These are phyloP conservation scores for Backusella luteola DNA, from an alignment of 192 early-diverging fungal species.

Conservation along the genomic window DNA sequence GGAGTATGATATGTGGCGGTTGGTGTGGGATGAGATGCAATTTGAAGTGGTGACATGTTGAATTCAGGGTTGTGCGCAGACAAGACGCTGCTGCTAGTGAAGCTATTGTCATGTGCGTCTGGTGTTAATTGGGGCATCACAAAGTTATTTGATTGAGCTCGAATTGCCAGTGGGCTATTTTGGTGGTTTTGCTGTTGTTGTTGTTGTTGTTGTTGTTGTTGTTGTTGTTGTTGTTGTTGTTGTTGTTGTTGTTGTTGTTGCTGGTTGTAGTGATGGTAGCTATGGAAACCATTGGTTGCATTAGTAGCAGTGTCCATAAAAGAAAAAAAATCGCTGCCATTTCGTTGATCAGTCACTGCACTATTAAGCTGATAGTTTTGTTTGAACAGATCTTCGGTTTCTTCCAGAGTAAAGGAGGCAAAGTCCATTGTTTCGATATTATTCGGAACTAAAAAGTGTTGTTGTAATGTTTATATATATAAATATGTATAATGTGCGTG, in stretches of 20 bases:
- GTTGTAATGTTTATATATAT: background rate
- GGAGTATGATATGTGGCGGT: slow-evolving; percentile 17
- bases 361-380: background rate
- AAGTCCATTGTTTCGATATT: slow-evolving; percentile 21
- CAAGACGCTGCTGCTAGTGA: slow-evolving; percentile 20
- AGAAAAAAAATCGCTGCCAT: slow-evolving; percentile 20
- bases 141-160: slow-evolving; percentile 4
- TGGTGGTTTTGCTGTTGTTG: background rate
- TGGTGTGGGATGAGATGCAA: slow-evolving; percentile 18
- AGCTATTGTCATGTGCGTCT: slow-evolving; percentile 19
- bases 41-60: slow-evolving; percentile 38
- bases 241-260: no score
- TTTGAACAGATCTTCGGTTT: slow-evolving; percentile 14
- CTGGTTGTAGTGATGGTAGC: background rate
- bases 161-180: background rate
- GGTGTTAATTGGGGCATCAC: slow-evolving; percentile 29
- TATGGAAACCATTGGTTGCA: background rate
- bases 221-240: no score
- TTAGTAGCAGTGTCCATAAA: slow-evolving; percentile 18
- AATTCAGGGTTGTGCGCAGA: slow-evolving; percentile 32
- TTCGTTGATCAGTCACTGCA: background rate
- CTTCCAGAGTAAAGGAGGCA: slow-evolving; percentile 16
- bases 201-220: background rate
- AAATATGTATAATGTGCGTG: background rate
- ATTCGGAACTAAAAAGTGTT: background rate